phyloP scores from a whole-genome alignment of 2,329 filamentous ascomycete species.

The Aspergillus texensis region DNA sequence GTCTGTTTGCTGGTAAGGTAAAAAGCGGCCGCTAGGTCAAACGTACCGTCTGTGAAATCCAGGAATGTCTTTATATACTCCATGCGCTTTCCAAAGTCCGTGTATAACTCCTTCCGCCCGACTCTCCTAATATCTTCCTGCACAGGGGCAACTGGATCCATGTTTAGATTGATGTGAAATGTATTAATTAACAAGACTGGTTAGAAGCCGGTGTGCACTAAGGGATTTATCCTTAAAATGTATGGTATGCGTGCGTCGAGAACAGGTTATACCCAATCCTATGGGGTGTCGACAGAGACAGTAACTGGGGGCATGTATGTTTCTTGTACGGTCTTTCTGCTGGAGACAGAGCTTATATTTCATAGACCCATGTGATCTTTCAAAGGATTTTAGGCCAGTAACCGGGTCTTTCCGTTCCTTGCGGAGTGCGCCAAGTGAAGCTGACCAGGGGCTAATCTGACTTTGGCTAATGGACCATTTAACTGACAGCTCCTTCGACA shows the following conservation, averaged over 20 bases:
- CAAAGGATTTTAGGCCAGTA: not conserved
- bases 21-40: not conserved
- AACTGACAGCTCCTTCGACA: not conserved
- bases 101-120: constrained; percentile 15
- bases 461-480: not conserved
- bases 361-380: not conserved
- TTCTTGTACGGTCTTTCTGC: not conserved
- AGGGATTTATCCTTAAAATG: not conserved
- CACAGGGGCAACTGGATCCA: constrained; percentile 5
- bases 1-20: not conserved
- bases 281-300: not conserved
- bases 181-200: not conserved
- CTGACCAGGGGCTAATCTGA: not conserved
- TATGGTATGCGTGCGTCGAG: not conserved
- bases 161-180: not conserved
- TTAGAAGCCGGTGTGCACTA: not conserved
- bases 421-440: not conserved
- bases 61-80: constrained; percentile 11
- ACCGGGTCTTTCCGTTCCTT: constrained; percentile 2
- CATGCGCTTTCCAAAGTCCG: constrained; percentile 14
- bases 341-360: not conserved
- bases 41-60: constrained; percentile 12
- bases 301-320: not conserved
- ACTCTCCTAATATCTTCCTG: constrained; percentile 7
- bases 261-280: not conserved